Percentiles rank a stretch among this genome's conserved stretches.
Conservation (phyloP, 768 basidiomycete species). For the Tubosaeta sp. region DNA sequence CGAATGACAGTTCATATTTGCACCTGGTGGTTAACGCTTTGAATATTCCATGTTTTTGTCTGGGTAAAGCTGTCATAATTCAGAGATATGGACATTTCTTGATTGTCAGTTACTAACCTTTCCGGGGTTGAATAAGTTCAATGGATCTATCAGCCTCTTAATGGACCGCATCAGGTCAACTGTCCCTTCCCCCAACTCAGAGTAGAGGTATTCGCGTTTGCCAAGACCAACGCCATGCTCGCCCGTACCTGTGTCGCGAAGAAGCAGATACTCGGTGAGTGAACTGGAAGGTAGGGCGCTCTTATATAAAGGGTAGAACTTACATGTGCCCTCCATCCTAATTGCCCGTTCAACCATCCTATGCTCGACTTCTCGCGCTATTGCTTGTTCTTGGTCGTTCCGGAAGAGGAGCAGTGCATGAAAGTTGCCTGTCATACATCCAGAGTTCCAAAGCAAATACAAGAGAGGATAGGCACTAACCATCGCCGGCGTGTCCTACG, state of each 20-base stretch:
- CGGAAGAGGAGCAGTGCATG: slow-evolving; percentile 53
- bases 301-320: slow-evolving; percentile 12
- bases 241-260: slow-evolving; percentile 49
- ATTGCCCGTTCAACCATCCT: slow-evolving; percentile 68
- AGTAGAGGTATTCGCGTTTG: slow-evolving; percentile 73
- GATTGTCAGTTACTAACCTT: slow-evolving; percentile 45
- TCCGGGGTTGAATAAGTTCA: slow-evolving; percentile 78
- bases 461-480: slow-evolving; percentile 34
- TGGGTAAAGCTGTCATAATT: slow-evolving; percentile 16
- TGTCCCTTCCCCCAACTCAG: slow-evolving; percentile 80
- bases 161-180: slow-evolving; percentile 81
- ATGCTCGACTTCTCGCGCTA: slow-evolving; percentile 44
- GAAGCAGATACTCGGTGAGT: not conserved
- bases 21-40: not conserved
- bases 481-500: slow-evolving; percentile 78
- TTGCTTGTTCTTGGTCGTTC: slow-evolving; percentile 47
- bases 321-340: slow-evolving; percentile 70
- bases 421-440: slow-evolving; percentile 38
- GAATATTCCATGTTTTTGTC: slow-evolving; percentile 20
- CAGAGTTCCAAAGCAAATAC: not conserved
- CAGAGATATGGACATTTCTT: not conserved
- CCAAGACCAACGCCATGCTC: slow-evolving; percentile 89
- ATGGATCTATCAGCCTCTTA: slow-evolving; percentile 70
- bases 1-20: no score
- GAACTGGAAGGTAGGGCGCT: not conserved